These are phyloP conservation scores for Avena sativa DNA, from an alignment of 176 grass and related monocot genomes.

Conservation along the genomic window DNA sequence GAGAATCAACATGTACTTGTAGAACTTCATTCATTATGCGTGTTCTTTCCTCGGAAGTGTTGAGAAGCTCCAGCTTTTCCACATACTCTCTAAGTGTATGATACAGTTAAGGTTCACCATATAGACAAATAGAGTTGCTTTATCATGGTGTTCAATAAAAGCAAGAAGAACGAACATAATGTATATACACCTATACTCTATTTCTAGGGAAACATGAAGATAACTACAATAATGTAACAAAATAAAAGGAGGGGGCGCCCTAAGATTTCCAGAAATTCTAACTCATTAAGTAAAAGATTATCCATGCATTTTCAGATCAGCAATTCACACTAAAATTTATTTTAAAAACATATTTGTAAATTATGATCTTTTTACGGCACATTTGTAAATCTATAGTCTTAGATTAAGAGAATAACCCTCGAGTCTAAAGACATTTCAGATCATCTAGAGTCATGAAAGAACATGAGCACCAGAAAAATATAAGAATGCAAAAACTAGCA, in stretches of 20 bases:
- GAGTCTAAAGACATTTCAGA: constrained; percentile 8
- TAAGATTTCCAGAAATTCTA: constrained; percentile 5
- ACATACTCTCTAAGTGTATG: constrained; percentile 88
- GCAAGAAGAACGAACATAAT: background rate
- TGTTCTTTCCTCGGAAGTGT: constrained; percentile 75
- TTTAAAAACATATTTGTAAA: background rate
- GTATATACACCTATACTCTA: background rate
- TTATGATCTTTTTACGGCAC: background rate
- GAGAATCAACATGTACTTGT: constrained; percentile 77
- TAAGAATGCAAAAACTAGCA: constrained; percentile 27
- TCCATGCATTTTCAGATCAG: constrained; percentile 16
- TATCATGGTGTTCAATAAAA: constrained; percentile 13
- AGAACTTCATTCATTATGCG: constrained; percentile 78
- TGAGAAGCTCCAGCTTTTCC: constrained; percentile 85
- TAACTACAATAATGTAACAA: background rate
- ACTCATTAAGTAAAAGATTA: constrained; percentile 31
- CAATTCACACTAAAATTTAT: background rate
- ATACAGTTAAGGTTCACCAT: constrained; percentile 69
- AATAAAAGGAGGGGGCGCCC: background rate
- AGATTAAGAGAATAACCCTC: background rate
- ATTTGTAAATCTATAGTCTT: background rate
- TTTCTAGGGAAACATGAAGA: background rate
- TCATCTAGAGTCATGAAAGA: constrained; percentile 21
- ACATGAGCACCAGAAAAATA: background rate
- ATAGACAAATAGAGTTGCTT: constrained; percentile 26